Evolutionary conservation across 306 rosid genomes (phyloP).

Genomic region (Echinosophora koreensis): DNA sequence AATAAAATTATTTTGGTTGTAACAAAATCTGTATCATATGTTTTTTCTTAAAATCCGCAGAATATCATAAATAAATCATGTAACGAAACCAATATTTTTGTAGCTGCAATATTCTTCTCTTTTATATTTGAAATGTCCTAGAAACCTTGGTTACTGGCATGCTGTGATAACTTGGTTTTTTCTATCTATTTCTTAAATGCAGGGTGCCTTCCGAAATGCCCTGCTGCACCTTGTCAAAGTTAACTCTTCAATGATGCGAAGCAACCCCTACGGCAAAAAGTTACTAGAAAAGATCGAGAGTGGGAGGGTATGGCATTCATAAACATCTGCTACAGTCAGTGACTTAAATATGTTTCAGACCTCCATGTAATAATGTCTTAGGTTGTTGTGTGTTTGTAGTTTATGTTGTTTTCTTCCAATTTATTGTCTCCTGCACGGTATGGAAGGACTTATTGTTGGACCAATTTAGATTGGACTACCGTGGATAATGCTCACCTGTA

Average conservation of each 20-base stretch:
- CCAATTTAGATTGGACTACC: slow-evolving; percentile 27
- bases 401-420: slow-evolving; percentile 16
- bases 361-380: slow-evolving; percentile 15
- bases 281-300: slow-evolving; percentile 53
- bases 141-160: not conserved
- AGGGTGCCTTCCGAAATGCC: slow-evolving; percentile 26
- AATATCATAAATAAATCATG: not conserved
- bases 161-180: slow-evolving; percentile 5
- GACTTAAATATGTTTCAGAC: not conserved
- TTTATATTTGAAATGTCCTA: not conserved
- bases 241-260: slow-evolving; percentile 49
- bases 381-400: slow-evolving; percentile 20
- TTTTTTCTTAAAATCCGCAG: slow-evolving; percentile 11
- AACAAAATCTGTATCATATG: not conserved
- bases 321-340: slow-evolving; percentile 31
- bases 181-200: slow-evolving; percentile 25
- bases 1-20: not conserved
- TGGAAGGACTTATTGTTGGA: slow-evolving; percentile 6
- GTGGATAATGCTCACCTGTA: slow-evolving; percentile 39
- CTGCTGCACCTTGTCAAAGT: slow-evolving; percentile 46
- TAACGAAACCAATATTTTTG: slow-evolving; percentile 10
- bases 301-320: slow-evolving; percentile 10
- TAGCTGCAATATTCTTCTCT: not conserved
- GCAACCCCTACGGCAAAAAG: slow-evolving; percentile 61
- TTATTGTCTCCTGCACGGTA: slow-evolving; percentile 22